These are phyloP conservation scores for Nigrospora oryzae DNA, from an alignment of 2,329 filamentous ascomycete genomes.

Conservation along the genomic window DNA sequence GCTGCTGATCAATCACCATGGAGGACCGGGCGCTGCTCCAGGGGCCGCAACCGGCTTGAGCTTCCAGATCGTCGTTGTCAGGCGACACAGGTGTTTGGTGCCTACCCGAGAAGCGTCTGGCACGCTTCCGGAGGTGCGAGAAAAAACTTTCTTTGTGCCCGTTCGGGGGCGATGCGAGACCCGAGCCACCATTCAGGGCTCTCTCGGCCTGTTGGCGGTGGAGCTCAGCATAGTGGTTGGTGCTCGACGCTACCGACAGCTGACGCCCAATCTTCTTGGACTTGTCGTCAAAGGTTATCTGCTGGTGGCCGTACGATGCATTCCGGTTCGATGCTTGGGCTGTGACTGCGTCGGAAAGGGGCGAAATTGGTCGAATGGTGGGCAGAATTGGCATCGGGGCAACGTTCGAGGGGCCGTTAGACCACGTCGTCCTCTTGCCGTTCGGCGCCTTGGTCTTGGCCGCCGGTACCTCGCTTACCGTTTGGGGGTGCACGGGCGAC, in stretches of 20 bases:
- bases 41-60: constrained; percentile 83
- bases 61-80: constrained; percentile 77
- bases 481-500: constrained; percentile 17
- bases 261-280: constrained; percentile 92
- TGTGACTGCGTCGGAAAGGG: constrained; percentile 87
- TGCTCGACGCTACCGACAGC: constrained; percentile 82
- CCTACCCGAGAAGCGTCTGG: constrained; percentile 82
- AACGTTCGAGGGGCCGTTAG: constrained; percentile 68
- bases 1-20: constrained; percentile 60
- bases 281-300: constrained; percentile 47
- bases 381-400: constrained; percentile 95
- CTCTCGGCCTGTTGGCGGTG: constrained; percentile 88
- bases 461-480: constrained; percentile 27
- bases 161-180: constrained; percentile 66
- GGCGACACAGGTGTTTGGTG: constrained; percentile 77
- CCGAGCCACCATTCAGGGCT: constrained; percentile 74
- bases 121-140: constrained; percentile 89
- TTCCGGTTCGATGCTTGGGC: constrained; percentile 71
- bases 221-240: constrained; percentile 84
- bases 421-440: constrained; percentile 87
- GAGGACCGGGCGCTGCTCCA: constrained; percentile 84
- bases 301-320: constrained; percentile 36
- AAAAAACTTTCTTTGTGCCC: constrained; percentile 95
- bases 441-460: constrained; percentile 43
- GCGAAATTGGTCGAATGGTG: constrained; percentile 88